Conservation (phyloP, 495 filamentous ascomycete genomes). For the Aspergillus bridgeri region DNA sequence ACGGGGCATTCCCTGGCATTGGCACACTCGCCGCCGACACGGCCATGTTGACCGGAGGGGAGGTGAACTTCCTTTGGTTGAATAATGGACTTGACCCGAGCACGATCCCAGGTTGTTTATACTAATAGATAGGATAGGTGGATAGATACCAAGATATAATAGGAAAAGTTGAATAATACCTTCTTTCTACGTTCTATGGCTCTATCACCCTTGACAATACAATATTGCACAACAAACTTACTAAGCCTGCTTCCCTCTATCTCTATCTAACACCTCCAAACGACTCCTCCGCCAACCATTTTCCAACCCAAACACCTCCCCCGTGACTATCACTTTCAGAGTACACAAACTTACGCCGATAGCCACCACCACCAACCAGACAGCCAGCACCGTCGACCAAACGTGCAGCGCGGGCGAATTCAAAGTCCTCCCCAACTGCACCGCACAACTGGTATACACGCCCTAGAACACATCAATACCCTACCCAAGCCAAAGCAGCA, state of each 20-base stretch:
- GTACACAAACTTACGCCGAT: conserved; percentile 22
- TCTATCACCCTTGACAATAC: not conserved
- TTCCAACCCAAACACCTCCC: conserved; percentile 23
- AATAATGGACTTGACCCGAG: conserved; percentile 9
- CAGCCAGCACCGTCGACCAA: conserved; percentile 25
- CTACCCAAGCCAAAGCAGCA: not conserved
- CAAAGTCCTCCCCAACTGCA: conserved; percentile 29
- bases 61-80: conserved; percentile 10
- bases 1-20: not conserved
- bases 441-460: conserved; percentile 31
- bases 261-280: not conserved
- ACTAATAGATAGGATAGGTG: conserved; percentile 3
- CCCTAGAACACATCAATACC: conserved; percentile 16
- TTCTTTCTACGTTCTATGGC: not conserved
- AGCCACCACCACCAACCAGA: conserved; percentile 23
- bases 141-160: not conserved
- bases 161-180: not conserved
- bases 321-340: conserved; percentile 24
- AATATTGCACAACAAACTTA: not conserved
- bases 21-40: conserved; percentile 7
- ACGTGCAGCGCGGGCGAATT: conserved; percentile 27
- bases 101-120: conserved; percentile 11
- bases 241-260: not conserved
- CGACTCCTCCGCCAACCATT: conserved; percentile 17
- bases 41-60: conserved; percentile 3